Evolutionary conservation across 1,284 basidiomycete species (phyloP), one percentile per base, ranked within the genome.

Genomic region (Microbotryum scabiosae): DNA sequence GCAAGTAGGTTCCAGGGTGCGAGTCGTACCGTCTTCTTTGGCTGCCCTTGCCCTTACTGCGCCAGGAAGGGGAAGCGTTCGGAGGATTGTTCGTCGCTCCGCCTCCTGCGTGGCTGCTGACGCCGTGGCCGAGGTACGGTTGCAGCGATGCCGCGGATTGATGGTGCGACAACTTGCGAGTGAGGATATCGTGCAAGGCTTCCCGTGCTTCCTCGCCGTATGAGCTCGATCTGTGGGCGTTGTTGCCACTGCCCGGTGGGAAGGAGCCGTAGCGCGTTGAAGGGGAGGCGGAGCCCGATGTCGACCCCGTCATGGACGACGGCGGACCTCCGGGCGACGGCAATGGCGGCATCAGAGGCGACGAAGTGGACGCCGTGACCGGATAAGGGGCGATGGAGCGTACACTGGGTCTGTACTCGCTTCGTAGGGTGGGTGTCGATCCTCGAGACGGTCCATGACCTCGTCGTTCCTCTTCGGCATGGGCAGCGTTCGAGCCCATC

Each of bases 201-300:
- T 41, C 36, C 20, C 44, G 23, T 16, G 23, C 26, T 16, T 46
- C 44, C 20, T n/a, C 25, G 7, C 45, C 26, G 23, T 16, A 18
- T 3, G n/a, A n/a, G 32, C 21, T n/a, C n/a, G 56, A 56, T 10
- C n/a, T 43, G 4, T 16, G n/a, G 1, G 21, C 43, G 7, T 26
- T 20, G 12, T 36, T 49, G 16, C 44, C 49, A 41, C 36, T 41
- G 1, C 20, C 41, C 1, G 65, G 65, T 3, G 65, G 63, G 58
- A 67, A 67, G n/a, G 58, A 60, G 16, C 65, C 65, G 56, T 67
- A 67, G 20, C 53, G 26, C 1, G 65, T 65, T 1, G 51, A 45
- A 3, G 65, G 65, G 9, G 53, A 54, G 3, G 65, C 65, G 14
- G 60, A 62, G 4, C 65, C 65, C 25, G 56, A 58, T 0, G 43